Evolutionary conservation across 2,329 filamentous ascomycete genomes (phyloP).

Genomic region (Claviceps sp.): DNA sequence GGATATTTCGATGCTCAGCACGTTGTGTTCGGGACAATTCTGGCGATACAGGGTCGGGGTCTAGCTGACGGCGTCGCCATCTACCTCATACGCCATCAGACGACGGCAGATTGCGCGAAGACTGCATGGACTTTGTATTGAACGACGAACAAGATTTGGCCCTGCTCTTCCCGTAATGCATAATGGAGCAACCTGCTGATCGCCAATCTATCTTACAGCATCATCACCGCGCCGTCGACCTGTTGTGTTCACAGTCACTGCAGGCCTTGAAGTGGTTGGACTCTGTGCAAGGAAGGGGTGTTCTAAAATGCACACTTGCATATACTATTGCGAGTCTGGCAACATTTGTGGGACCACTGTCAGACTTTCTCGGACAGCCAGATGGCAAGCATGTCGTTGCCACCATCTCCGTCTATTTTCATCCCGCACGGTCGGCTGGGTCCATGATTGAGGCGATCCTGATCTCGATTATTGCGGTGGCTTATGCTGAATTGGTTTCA

Average conservation of each 20-base stretch:
- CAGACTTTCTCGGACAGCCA: conserved; percentile 60
- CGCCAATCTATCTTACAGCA: not conserved
- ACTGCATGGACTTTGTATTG: not conserved
- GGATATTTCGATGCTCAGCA: not conserved
- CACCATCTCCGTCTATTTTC: conserved; percentile 83
- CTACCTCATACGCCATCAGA: conserved; percentile 1
- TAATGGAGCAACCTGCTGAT: not conserved
- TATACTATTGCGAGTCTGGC: conserved; percentile 72
- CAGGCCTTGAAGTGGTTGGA: conserved; percentile 33
- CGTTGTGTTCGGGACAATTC: not conserved
- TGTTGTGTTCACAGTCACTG: not conserved
- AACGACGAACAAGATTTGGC: not conserved
- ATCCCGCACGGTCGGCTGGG: conserved; percentile 67
- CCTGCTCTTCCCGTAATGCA: not conserved
- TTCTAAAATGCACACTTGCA: conserved; percentile 77
- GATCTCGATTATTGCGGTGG: conserved; percentile 59
- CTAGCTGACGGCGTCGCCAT: not conserved
- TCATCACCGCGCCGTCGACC: not conserved
- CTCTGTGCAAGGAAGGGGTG: conserved; percentile 58
- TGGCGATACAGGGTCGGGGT: not conserved
- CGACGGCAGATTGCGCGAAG: conserved; percentile 4
- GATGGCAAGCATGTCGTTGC: conserved; percentile 86
- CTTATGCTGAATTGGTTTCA: conserved; percentile 53
- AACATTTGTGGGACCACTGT: conserved; percentile 61
- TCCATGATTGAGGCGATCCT: conserved; percentile 75